Evolutionary conservation across 306 rosid genomes (phyloP), one percentile per base, ranked within the genome.

Genomic region (Vicia sativa): DNA sequence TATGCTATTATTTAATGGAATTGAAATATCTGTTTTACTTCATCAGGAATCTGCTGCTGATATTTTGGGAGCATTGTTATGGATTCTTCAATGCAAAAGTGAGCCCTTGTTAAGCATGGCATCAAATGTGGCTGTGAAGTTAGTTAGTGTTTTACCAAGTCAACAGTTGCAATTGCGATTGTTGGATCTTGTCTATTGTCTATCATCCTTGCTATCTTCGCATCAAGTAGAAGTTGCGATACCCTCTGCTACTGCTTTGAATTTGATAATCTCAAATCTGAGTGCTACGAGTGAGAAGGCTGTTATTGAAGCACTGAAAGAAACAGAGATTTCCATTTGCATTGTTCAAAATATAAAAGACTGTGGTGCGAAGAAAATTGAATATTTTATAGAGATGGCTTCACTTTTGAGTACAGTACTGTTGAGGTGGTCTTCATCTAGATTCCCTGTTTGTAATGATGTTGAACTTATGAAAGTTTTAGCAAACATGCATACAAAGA

Each of bases 371-470:
- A 71, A 64, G 77, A 74, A 81, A 60, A 54, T 61, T 69, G 88
- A 86, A 71, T 75, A 77, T 80, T 81, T 90, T 63, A 71, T 79
- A 66, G 82, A 79, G 79, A 83, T 90, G 87, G 75, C 69, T 76
- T 85, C 86, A 39, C 90, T 92, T 67, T 82, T 92, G 84, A 85
- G 96, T 73, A 78, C 84, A 59, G 73, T 90, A 78, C 80, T 92
- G 48, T 68, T 74, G 77, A 79, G 88, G 61, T 87, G 92, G 91
- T 84, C 89, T 71, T 74, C 76, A 2, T 83, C 96, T 68, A 87
- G 98, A 72, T 86, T 77, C 77, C 81, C 78, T 63, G 84, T 87
- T 58, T 87, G 79, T 85, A 80, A 73, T 62, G 91, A 90, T 70
- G 75, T 42, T 71, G 75, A 74, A 58, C 64, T 87, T 72, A 86